A percentile compares a stretch with the other conserved stretches of the same genome.
These are phyloP conservation scores for Caloboletus inedulis DNA, from an alignment of 1,284 basidiomycete species.

Conservation along the genomic window DNA sequence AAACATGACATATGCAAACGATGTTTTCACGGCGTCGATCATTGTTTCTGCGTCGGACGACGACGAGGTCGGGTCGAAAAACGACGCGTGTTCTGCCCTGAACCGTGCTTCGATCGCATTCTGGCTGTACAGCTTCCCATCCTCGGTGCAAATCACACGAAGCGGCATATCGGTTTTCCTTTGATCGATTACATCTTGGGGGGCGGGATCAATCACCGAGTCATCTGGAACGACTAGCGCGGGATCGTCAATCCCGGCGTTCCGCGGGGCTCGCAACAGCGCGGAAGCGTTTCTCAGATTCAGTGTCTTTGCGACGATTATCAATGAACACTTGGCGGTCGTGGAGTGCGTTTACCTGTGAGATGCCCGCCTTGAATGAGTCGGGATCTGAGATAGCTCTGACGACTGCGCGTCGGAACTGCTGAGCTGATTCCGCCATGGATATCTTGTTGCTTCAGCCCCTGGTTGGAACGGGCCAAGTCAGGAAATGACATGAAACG, in stretches of 20 bases:
- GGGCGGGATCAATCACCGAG: background rate
- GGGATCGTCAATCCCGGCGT: background rate
- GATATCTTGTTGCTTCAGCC: background rate
- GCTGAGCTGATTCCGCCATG: slow-evolving; percentile 12
- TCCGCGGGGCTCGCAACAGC: background rate
- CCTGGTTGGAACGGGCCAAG: background rate
- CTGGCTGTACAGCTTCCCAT: slow-evolving; percentile 21
- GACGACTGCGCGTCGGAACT: slow-evolving; percentile 19
- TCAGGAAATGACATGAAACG: background rate
- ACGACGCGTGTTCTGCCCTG: slow-evolving; percentile 8
- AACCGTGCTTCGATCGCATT: slow-evolving; percentile 21
- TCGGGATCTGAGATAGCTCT: slow-evolving; percentile 20
- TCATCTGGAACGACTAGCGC: background rate
- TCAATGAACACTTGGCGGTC: background rate
- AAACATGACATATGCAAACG: slow-evolving; percentile 26
- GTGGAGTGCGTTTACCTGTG: slow-evolving; percentile 1
- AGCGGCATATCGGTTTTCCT: slow-evolving; percentile 21
- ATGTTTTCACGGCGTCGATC: slow-evolving; percentile 12
- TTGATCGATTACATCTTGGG: slow-evolving; percentile 16
- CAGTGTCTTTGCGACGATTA: background rate
- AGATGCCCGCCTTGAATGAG: background rate
- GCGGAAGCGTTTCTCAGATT: background rate
- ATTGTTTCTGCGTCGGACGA: slow-evolving; percentile 4
- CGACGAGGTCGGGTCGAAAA: slow-evolving; percentile 9
- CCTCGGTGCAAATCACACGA: slow-evolving; percentile 26